Evolutionary conservation across 108 stramenopile species (phyloP).

Genomic region (Mediolabrus comicus): DNA sequence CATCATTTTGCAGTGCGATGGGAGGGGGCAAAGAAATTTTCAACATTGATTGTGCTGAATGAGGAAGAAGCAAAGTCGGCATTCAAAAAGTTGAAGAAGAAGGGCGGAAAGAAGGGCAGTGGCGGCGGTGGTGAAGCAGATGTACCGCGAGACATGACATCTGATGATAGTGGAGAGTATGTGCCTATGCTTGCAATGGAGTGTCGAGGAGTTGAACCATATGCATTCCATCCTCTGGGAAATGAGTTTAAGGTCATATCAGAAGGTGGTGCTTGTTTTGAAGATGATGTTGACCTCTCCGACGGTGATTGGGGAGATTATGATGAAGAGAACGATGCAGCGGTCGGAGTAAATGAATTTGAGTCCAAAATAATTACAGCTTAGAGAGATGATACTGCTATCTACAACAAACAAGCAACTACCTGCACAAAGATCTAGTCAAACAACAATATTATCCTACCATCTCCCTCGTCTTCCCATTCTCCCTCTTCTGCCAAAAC

Average conservation of each 20-base stretch:
- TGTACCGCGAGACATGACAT: constrained; percentile 45
- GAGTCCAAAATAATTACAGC: constrained; percentile 64
- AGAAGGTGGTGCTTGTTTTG: constrained; percentile 64
- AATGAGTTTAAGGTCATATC: constrained; percentile 77
- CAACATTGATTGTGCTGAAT: constrained; percentile 59
- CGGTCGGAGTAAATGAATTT: constrained; percentile 64
- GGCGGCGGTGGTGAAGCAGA: constrained; percentile 40
- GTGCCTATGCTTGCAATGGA: constrained; percentile 77
- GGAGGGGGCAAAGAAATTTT: constrained; percentile 81
- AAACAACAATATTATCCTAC: neutral
- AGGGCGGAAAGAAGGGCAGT: constrained; percentile 39
- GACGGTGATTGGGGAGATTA: constrained; percentile 91
- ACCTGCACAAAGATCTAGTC: neutral
- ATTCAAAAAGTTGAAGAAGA: constrained; percentile 73
- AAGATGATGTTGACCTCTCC: constrained; percentile 80
- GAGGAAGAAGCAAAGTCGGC: constrained; percentile 55
- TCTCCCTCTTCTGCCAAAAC: constrained; percentile 30
- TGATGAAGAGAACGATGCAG: constrained; percentile 79
- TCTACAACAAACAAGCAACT: neutral
- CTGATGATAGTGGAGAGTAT: constrained; percentile 71
- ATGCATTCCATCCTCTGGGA: constrained; percentile 80
- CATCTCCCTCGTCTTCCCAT: constrained; percentile 29
- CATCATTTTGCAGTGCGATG: constrained; percentile 79
- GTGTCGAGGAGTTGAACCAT: constrained; percentile 80
- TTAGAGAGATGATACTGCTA: constrained; percentile 6